phyloP scores from a whole-genome alignment of 1,139 yeast species.

The Magnusiomyces suaveolens region DNA sequence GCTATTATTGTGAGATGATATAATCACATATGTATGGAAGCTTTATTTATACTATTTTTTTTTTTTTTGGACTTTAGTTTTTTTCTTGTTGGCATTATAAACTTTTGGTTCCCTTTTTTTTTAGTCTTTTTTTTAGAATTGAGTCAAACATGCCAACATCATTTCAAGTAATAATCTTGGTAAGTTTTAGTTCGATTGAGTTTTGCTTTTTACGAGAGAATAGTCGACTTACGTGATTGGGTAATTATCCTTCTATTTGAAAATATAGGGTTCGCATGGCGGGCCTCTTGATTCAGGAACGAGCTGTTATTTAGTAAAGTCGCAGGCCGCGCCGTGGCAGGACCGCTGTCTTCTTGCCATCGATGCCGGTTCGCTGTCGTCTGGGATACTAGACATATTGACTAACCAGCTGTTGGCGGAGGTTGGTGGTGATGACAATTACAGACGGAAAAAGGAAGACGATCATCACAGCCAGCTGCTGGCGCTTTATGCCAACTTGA shows the following conservation, averaged over 20 bases:
- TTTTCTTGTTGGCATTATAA: background rate
- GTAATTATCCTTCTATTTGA: background rate
- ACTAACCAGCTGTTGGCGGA: conserved; percentile 13
- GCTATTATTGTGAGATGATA: background rate
- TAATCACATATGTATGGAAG: background rate
- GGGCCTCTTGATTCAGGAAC: conserved; percentile 25
- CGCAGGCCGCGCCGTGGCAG: conserved; percentile 36
- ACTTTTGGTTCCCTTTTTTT: background rate
- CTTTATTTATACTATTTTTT: background rate
- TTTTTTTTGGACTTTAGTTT: background rate
- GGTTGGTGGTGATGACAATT: background rate
- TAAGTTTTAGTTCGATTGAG: conserved; percentile 8
- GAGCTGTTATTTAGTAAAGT: conserved; percentile 50
- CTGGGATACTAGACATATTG: conserved; percentile 48
- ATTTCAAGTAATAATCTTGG: conserved; percentile 14
- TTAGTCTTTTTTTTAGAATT: background rate
- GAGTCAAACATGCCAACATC: background rate
- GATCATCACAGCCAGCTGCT: background rate
- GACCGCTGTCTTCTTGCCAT: conserved; percentile 41
- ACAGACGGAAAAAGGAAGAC: background rate
- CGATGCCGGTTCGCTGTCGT: conserved; percentile 74
- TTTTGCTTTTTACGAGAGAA: too few species aligned
- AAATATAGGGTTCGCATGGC: conserved; percentile 17
- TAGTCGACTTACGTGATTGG: background rate
- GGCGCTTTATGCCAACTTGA: conserved; percentile 5